Base-by-base conservation (phyloP, 2,329 filamentous ascomycete genomes). In the Aspergillus japonicus region DNA sequence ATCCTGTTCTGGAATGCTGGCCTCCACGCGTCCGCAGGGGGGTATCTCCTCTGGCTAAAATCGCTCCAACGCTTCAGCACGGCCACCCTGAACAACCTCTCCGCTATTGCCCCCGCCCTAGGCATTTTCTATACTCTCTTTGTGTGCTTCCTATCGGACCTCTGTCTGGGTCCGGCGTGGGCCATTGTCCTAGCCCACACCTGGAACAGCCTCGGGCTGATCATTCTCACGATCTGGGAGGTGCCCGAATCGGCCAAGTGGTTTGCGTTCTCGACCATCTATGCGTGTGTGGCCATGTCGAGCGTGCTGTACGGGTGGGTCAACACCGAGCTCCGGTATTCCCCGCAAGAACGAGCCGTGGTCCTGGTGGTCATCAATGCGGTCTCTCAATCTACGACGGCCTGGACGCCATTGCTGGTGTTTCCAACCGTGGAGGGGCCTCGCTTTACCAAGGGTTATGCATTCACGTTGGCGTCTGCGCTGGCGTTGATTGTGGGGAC, bases 31-130 rank as follows among this genome's bases (percentile, higher is more conserved):
- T 76, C 69, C 6, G 74, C 78, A 1, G 84, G 82, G 2, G 80
- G 78, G 0, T 87, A 82, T 59, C 68, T 86, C 2, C 75, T 87
- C 0, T 87, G 84, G 84, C 73, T 87, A 50, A 86, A 86, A 70
- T 83, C 80, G 57, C 61, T 86, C 14, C 69, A 78, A 1, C 75
- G 81, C 2, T 86, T 79, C 66, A 75, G 77, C 0, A 74, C 74
- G 0, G 71, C 80, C 1, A 74, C 73, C 12, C 69, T 86, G 52
- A 86, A 85, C 65, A 75, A 84, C 53, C 72, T 85, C 0, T 81
- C 81, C 1, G 77, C 82, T 2, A 82, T 82, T 7, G 77, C 82
- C 0, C 83, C 84, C 0, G 84, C 77, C 0, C 65, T 87, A 0
- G 84, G 84, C 0, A 86, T 86, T 2, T 81, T 86, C 57, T 87